Conservation (phyloP, 2,329 filamentous ascomycete genomes). For the Calonectria pauciramosa region DNA sequence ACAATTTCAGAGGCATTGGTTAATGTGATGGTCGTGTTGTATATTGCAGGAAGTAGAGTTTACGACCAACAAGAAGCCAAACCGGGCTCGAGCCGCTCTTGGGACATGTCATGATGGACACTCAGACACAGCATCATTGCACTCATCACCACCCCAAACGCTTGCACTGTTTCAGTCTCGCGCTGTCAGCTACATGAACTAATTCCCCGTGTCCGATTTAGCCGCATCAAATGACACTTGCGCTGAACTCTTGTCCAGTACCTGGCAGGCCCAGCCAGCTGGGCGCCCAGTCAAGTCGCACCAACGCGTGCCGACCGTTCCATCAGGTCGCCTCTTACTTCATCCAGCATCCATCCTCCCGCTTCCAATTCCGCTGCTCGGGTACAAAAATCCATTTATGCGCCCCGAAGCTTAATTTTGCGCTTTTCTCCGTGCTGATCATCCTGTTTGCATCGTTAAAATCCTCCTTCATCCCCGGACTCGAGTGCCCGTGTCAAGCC, state of each 20-base stretch:
- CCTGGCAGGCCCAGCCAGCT: constrained; percentile 7
- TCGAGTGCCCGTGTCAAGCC: neutral
- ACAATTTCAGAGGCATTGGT: neutral
- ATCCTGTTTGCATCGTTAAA: neutral
- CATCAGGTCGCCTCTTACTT: neutral
- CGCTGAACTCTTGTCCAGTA: neutral
- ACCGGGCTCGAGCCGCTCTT: neutral
- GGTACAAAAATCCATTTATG: constrained; percentile 28
- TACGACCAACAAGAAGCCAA: neutral
- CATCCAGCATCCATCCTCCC: neutral
- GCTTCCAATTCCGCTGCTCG: constrained; percentile 6
- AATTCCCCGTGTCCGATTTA: constrained; percentile 3
- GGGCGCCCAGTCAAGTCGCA: constrained; percentile 19
- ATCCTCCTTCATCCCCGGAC: neutral
- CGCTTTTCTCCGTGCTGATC: neutral
- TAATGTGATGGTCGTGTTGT: neutral
- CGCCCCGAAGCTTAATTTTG: neutral
- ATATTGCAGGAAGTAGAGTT: neutral
- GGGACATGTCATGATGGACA: constrained; percentile 9
- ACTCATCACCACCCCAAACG: neutral
- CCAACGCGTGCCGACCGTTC: constrained; percentile 22
- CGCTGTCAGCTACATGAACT: constrained; percentile 10
- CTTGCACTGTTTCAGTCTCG: constrained; percentile 14
- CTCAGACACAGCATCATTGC: neutral
- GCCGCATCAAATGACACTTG: constrained; percentile 11